Base-by-base conservation (phyloP, 257 asterid species). In the Cruciata laevipes region DNA sequence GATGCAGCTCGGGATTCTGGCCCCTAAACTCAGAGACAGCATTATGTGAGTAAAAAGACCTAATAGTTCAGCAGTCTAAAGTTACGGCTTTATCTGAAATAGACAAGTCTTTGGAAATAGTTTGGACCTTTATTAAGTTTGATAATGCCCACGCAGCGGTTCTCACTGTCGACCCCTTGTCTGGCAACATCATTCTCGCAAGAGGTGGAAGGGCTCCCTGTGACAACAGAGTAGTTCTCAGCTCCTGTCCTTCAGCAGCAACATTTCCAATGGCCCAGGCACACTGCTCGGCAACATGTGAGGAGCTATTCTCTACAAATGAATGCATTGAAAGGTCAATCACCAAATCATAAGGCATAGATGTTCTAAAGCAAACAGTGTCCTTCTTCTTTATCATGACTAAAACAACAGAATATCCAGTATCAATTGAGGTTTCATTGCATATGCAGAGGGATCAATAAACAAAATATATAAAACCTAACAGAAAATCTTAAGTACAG, bases 141-240 rank as follows among this genome's bases (percentile, higher is more conserved):
- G 99, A 94, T 66, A 94, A 76, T 55, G 97, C 96, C 99, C 99
- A 94, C 56, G 97, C 97, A 85, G 99, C 96, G 49, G 99, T 94
- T 84, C 96, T 85, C 83, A 94, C 97, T 32, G 96, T 90, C 69
- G 99, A 87, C 32, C 96, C 95, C 87, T 85, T 94, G 84, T 83
- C 77, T 17, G 96, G 94, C 61, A 88, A 82, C 89, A 94, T 75
- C 97, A 94, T 87, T 80, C 95, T 87, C 69, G 96, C 93, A 71
- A 94, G 95, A 69, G 90, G 89, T 52, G 71, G 89, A 74, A 94
- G 82, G 69, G 96, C 99, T 72, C 99, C 99, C 79, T 90, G 99
- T 58, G 89, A 84, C 60, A 94, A 78, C 65, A 94, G 80, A 77
- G 84, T 74, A 71, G 62, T 84, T 80, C 99, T 79, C 70, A 94